Conservation (phyloP, 1,284 basidiomycete genomes). For the Puccinia hordei region DNA sequence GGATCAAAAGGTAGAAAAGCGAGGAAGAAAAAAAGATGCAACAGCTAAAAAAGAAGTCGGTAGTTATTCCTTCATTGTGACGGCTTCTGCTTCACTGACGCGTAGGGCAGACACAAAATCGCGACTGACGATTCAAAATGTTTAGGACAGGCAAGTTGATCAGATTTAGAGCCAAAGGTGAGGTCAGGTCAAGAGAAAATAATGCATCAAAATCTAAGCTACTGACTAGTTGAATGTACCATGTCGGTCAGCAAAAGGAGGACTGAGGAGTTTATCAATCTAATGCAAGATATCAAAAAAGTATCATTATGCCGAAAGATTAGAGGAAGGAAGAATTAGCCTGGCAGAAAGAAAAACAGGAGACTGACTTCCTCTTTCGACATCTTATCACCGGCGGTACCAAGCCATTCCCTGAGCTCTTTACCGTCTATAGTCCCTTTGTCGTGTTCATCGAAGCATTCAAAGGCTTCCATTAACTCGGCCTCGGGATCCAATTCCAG, state of each 20-base stretch:
- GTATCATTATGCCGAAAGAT: not conserved
- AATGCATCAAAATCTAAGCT: no score
- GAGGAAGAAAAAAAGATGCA: not conserved
- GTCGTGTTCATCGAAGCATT: constrained; percentile 86
- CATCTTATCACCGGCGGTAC: constrained; percentile 73
- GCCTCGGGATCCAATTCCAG: constrained; percentile 85
- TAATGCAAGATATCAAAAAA: not conserved
- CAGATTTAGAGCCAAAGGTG: not conserved
- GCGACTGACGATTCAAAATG: not conserved
- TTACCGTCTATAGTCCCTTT: constrained; percentile 76
- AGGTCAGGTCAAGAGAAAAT: not conserved
- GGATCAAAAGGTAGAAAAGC: not conserved
- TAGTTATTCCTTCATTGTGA: constrained; percentile 36
- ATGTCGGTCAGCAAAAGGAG: constrained; percentile 45
- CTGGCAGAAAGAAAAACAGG: not conserved
- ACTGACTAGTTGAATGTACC: constrained; percentile 49
- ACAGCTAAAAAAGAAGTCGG: not conserved
- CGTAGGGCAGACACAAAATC: constrained; percentile 48
- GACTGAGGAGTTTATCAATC: constrained; percentile 50
- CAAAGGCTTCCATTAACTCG: constrained; percentile 82
- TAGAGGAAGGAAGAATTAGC: not conserved
- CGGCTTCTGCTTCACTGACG: constrained; percentile 39
- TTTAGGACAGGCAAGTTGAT: not conserved
- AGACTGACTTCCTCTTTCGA: constrained; percentile 54
- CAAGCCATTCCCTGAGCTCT: constrained; percentile 78